These are phyloP conservation scores for Quambalaria eucalypti DNA, from an alignment of 1,284 basidiomycete genomes.

Conservation along the genomic window DNA sequence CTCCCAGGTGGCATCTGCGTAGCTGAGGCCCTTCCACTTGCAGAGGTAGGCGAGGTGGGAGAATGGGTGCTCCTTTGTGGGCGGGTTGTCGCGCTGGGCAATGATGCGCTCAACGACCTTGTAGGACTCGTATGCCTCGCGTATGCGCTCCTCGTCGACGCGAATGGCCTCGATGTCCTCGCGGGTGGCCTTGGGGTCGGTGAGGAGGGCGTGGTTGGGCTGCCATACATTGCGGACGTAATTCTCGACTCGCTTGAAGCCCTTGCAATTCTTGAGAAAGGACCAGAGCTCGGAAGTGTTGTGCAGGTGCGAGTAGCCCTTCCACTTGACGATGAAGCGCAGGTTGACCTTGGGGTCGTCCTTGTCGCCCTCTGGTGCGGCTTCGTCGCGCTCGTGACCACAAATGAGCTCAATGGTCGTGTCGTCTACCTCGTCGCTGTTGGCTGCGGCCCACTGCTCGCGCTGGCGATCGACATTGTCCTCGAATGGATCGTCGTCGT, in stretches of 20 bases:
- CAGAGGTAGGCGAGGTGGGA: slow-evolving; percentile 74
- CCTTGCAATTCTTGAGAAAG: slow-evolving; percentile 76
- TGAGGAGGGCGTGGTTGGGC: slow-evolving; percentile 65
- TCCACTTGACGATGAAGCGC: slow-evolving; percentile 50
- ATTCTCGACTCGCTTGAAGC: slow-evolving; percentile 95
- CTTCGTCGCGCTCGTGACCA: slow-evolving; percentile 47
- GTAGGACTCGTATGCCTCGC: slow-evolving; percentile 80
- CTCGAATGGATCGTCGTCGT: slow-evolving; percentile 43
- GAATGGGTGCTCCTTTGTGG: slow-evolving; percentile 55
- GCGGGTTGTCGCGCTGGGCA: slow-evolving; percentile 62
- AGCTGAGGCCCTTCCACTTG: slow-evolving; percentile 94
- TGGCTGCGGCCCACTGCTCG: slow-evolving; percentile 5
- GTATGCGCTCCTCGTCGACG: slow-evolving; percentile 79
- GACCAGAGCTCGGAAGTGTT: slow-evolving; percentile 96
- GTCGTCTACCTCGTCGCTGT: slow-evolving; percentile 36
- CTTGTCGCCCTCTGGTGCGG: slow-evolving; percentile 13
- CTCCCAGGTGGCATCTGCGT: slow-evolving; percentile 96
- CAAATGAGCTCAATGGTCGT: slow-evolving; percentile 49
- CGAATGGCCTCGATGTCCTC: slow-evolving; percentile 75
- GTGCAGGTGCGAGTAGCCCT: slow-evolving; percentile 50
- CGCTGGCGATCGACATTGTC: slow-evolving; percentile 24
- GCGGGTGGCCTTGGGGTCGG: slow-evolving; percentile 61
- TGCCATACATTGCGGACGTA: slow-evolving; percentile 75
- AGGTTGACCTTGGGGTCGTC: slow-evolving; percentile 48
- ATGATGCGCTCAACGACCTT: slow-evolving; percentile 88